A percentile compares a stretch with the other conserved stretches of the same genome.
phyloP scores from a whole-genome alignment of 805 yeast genomes.

The Myxozyma monticola region DNA sequence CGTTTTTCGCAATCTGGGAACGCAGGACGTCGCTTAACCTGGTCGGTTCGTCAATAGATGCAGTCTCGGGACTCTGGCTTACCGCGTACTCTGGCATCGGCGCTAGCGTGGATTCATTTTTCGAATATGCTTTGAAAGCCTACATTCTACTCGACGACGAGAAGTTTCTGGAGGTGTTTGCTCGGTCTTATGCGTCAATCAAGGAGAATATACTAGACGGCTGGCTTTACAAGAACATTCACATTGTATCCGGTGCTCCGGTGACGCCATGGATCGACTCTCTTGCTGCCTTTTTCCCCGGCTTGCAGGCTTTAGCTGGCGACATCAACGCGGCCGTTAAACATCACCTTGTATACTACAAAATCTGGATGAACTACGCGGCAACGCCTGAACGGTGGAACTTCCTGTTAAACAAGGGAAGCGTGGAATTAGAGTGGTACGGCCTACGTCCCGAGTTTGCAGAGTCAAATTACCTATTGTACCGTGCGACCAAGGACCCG shows the following conservation, averaged over 20 bases:
- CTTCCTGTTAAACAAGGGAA: conserved; percentile 34
- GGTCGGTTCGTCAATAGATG: conserved; percentile 76
- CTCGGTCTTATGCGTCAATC: conserved; percentile 57
- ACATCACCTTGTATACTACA: conserved; percentile 62
- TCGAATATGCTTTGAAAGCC: conserved; percentile 81
- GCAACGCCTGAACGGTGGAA: conserved; percentile 91
- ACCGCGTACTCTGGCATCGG: conserved; percentile 76
- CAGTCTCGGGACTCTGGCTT: conserved; percentile 54
- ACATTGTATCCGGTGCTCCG: conserved; percentile 51
- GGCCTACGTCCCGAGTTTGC: conserved; percentile 90
- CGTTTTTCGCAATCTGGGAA: conserved; percentile 72
- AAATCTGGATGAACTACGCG: conserved; percentile 77
- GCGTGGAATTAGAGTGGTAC: conserved; percentile 57
- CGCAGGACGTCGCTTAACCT: conserved; percentile 61
- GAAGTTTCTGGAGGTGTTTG: conserved; percentile 56
- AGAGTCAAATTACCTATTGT: conserved; percentile 82
- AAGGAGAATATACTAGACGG: conserved; percentile 51
- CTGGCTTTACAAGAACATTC: conserved; percentile 59
- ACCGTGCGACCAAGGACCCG: conserved; percentile 83
- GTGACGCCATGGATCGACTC: conserved; percentile 78
- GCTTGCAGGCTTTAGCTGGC: conserved; percentile 77
- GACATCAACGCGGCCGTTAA: conserved; percentile 63
- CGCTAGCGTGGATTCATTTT: conserved; percentile 88
- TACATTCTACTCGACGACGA: conserved; percentile 69
- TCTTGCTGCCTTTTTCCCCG: conserved; percentile 85